Conservation (phyloP, 176 grass and related monocot species). For the Cenchrus americanus region DNA sequence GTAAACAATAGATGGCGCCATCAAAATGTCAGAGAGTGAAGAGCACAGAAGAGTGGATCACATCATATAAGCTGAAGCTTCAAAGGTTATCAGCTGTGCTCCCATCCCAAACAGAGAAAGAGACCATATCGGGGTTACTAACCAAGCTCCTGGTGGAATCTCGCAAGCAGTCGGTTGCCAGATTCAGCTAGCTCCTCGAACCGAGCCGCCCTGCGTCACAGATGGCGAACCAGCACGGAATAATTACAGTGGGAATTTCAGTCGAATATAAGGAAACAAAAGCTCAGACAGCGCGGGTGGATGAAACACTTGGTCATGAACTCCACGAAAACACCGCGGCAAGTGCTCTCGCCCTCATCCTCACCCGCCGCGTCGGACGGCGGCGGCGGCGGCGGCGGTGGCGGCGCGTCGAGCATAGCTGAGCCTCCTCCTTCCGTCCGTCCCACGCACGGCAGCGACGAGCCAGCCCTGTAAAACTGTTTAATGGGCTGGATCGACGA, state of each 20-base stretch:
- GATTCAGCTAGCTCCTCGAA: slow-evolving; percentile 64
- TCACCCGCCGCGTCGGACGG: not conserved
- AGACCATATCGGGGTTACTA: not conserved
- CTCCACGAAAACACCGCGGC: slow-evolving; percentile 33
- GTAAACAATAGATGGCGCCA: not conserved
- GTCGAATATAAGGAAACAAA: not conserved
- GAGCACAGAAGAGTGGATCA: not conserved
- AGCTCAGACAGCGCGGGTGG: not conserved
- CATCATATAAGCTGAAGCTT: not conserved
- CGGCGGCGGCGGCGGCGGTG: not conserved
- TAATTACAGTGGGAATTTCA: not conserved
- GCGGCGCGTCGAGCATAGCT: not conserved
- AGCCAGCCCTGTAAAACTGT: not conserved
- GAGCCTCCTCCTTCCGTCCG: too few relatives aligned
- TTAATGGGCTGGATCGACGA: not conserved
- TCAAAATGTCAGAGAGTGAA: not conserved
- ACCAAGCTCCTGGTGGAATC: slow-evolving; percentile 61
- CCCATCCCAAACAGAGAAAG: slow-evolving; percentile 7
- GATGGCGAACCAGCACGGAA: not conserved
- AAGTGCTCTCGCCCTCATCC: slow-evolving; percentile 17
- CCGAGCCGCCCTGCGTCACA: slow-evolving; percentile 41
- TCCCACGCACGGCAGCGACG: not conserved
- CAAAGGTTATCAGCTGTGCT: not conserved
- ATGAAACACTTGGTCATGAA: slow-evolving; percentile 54
- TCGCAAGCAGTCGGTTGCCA: slow-evolving; percentile 55